Percentiles rank a stretch among this genome's conserved stretches.
Conservation (phyloP, 2,329 filamentous ascomycete species). For the Fusarium palustre region DNA sequence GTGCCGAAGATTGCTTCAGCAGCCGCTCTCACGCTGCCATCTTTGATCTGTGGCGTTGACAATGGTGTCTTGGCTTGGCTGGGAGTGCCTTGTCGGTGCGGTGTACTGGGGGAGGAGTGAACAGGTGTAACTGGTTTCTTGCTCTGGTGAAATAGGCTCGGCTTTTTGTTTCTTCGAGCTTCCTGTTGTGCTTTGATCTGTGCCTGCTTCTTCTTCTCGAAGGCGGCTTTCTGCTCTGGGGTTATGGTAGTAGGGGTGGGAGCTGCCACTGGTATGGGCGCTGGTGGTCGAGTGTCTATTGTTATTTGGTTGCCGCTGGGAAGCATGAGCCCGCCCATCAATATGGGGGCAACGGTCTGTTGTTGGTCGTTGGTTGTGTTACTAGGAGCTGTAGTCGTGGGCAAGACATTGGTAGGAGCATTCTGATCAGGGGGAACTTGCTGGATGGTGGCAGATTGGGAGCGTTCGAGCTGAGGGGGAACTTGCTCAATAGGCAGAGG, state of each 20-base stretch:
- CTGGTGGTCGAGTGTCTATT: not conserved
- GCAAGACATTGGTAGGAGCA: too few relatives aligned
- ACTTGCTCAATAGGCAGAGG: too few relatives aligned
- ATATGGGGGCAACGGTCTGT: not conserved
- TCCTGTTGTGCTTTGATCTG: not conserved
- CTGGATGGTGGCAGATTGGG: not conserved
- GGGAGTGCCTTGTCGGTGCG: not conserved
- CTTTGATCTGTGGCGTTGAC: not conserved
- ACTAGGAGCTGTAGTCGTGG: not conserved
- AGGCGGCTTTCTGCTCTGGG: not conserved
- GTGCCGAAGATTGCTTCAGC: not conserved
- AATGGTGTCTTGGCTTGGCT: not conserved
- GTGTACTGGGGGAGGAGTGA: not conserved
- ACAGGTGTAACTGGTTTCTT: not conserved
- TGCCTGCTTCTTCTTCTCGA: constrained; percentile 3
- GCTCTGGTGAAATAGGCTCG: constrained; percentile 6
- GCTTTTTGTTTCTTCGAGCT: not conserved
- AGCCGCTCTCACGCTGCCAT: not conserved
- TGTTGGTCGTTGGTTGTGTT: not conserved
- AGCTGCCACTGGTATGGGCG: not conserved
- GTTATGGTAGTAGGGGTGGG: not conserved
- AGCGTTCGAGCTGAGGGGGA: not conserved
- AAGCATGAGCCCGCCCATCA: constrained; percentile 18
- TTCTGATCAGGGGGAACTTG: not conserved
- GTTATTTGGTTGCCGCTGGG: constrained; percentile 25